phyloP scores from a whole-genome alignment of 2,329 filamentous ascomycete species.

The Zalaria sp. region DNA sequence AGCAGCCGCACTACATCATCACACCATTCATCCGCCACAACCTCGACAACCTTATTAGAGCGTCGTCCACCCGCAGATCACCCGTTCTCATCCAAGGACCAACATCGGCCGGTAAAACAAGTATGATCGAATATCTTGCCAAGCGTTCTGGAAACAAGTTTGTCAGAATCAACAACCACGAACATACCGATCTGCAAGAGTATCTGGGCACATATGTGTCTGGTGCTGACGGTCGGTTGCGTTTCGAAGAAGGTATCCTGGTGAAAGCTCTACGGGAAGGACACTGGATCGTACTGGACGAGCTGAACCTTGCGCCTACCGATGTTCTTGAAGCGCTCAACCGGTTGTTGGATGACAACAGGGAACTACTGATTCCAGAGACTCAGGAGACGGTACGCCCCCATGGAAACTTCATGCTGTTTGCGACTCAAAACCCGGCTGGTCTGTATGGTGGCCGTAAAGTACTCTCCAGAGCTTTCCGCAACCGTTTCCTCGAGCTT shows the following conservation, averaged over 20 bases:
- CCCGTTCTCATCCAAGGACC: slow-evolving; percentile 93
- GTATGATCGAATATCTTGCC: slow-evolving; percentile 98
- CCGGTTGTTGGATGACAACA: slow-evolving; percentile 86
- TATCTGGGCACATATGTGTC: slow-evolving; percentile 93
- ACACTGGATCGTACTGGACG: slow-evolving; percentile 96
- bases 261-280: slow-evolving; percentile 86
- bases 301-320: slow-evolving; percentile 90
- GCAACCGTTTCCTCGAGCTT: slow-evolving; percentile 90
- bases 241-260: slow-evolving; percentile 85
- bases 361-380: slow-evolving; percentile 89
- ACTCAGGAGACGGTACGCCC: slow-evolving; percentile 89
- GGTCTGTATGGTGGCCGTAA: slow-evolving; percentile 93
- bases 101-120: slow-evolving; percentile 94
- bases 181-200: slow-evolving; percentile 95
- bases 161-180: slow-evolving; percentile 97
- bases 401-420: slow-evolving; percentile 92
- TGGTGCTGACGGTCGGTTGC: slow-evolving; percentile 66
- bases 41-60: slow-evolving; percentile 82
- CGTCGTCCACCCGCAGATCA: slow-evolving; percentile 80
- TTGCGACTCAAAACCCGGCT: slow-evolving; percentile 93
- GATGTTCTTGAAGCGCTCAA: slow-evolving; percentile 96
- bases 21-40: slow-evolving; percentile 93
- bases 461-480: slow-evolving; percentile 80
- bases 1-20: slow-evolving; percentile 85
- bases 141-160: slow-evolving; percentile 94